Conservation (phyloP, 176 grass and related monocot species). For the Saccharum spontaneum region DNA sequence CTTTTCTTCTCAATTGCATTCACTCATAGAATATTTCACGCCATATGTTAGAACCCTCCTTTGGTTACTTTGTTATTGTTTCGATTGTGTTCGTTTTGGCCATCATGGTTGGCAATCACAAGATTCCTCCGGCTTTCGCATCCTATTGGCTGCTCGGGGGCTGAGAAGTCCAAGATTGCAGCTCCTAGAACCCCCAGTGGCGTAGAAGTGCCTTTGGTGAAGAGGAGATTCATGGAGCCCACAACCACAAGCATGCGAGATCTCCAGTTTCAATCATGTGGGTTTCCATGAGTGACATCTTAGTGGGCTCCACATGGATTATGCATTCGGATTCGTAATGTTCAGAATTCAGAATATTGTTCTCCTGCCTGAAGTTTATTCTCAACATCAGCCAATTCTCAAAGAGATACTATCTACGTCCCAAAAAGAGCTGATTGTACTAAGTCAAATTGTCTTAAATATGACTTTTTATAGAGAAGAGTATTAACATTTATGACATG, state of each 20-base stretch:
- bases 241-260: slow-evolving; percentile 1
- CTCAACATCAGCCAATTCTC: neutral
- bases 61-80: neutral
- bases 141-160: slow-evolving; percentile 25
- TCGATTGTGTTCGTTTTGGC: slow-evolving; percentile 16
- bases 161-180: slow-evolving; percentile 32
- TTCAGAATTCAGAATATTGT: neutral
- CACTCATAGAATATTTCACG: neutral
- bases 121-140: neutral
- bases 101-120: slow-evolving; percentile 25
- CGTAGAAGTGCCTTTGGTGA: neutral
- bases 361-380: neutral
- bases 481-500: neutral
- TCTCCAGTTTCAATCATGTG: slow-evolving; percentile 19
- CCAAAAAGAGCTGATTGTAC: neutral
- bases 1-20: neutral
- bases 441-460: too few relatives aligned
- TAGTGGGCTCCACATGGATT: slow-evolving; percentile 5
- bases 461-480: neutral
- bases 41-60: neutral
- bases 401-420: neutral
- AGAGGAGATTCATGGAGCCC: slow-evolving; percentile 31
- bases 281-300: slow-evolving; percentile 9
- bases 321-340: neutral
- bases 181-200: slow-evolving; percentile 26